Evolutionary conservation across 306 rosid species (phyloP).

Genomic region (Fragaria vesca): DNA sequence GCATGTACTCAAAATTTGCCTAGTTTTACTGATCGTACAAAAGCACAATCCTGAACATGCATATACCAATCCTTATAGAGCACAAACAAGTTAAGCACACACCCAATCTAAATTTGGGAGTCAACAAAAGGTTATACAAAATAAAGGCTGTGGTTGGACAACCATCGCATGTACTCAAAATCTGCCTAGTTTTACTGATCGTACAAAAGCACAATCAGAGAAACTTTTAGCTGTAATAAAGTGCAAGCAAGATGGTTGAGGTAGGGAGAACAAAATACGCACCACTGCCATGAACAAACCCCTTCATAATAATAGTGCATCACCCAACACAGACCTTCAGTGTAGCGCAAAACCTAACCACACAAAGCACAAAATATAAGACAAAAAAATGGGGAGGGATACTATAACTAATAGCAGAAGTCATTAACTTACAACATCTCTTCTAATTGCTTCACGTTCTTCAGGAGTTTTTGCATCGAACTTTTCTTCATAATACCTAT

Average conservation of each 20-base stretch:
- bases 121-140: neutral
- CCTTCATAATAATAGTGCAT: constrained; percentile 99
- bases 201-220: neutral
- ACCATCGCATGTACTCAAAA: neutral
- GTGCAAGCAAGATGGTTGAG: neutral
- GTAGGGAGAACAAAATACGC: constrained; percentile 30
- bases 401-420: constrained; percentile 23
- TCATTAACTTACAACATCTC: constrained; percentile 78
- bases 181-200: neutral
- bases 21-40: neutral
- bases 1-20: neutral
- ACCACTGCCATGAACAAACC: constrained; percentile 99
- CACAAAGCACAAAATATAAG: constrained; percentile 25
- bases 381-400: neutral
- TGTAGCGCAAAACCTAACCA: constrained; percentile 81
- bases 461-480: constrained; percentile 77
- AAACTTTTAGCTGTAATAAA: neutral
- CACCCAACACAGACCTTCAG: constrained; percentile 97
- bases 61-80: neutral
- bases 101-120: neutral
- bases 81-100: neutral
- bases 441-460: constrained; percentile 76
- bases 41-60: neutral
- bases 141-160: neutral
- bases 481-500: constrained; percentile 90